These are phyloP conservation scores for Albophoma yamanashiensis DNA, from an alignment of 2,329 filamentous ascomycete species.

Conservation along the genomic window DNA sequence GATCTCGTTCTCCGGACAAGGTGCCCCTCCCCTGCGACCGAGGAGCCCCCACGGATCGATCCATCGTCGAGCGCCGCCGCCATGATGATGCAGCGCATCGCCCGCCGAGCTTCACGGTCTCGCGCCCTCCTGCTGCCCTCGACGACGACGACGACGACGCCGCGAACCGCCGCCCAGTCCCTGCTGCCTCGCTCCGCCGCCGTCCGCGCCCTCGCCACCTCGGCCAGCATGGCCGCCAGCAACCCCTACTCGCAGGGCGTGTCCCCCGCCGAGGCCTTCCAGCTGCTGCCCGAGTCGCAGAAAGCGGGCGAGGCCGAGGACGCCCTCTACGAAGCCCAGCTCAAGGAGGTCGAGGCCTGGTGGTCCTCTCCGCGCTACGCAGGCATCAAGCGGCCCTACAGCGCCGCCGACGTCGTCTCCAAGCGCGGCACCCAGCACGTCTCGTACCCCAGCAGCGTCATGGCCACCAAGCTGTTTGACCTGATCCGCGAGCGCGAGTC, in stretches of 20 bases:
- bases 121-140: constrained; percentile 6
- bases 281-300: constrained; percentile 65
- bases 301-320: constrained; percentile 79
- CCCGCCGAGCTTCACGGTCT: constrained; percentile 15
- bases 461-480: constrained; percentile 92
- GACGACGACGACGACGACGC: constrained; percentile 4
- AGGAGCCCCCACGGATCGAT: background rate
- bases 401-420: constrained; percentile 80
- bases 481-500: constrained; percentile 68
- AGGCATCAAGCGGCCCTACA: constrained; percentile 87
- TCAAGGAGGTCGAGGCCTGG: constrained; percentile 81
- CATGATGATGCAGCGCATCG: constrained; percentile 22
- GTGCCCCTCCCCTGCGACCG: background rate
- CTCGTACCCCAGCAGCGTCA: constrained; percentile 82
- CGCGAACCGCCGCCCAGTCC: constrained; percentile 7
- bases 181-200: constrained; percentile 1
- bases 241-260: constrained; percentile 18
- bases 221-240: constrained; percentile 17
- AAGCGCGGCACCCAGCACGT: constrained; percentile 85
- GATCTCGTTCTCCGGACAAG: too few species aligned
- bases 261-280: constrained; percentile 64
- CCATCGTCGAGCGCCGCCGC: background rate
- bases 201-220: constrained; percentile 18
- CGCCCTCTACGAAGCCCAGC: constrained; percentile 70
- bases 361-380: constrained; percentile 78